These are phyloP conservation scores for Capniomyces stellatus DNA, from an alignment of 371 early-diverging fungal genomes.

Conservation along the genomic window DNA sequence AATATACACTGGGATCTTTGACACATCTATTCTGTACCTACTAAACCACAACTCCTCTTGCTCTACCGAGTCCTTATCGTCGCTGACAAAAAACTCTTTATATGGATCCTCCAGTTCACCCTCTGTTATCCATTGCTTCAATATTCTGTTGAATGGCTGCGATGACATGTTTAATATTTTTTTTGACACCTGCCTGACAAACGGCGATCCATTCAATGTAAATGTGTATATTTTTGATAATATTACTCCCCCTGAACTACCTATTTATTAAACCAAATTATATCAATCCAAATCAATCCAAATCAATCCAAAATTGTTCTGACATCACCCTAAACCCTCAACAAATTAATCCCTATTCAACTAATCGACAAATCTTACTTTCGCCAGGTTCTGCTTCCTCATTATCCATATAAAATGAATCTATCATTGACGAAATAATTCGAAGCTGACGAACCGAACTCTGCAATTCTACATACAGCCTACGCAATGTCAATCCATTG, in stretches of 20 bases:
- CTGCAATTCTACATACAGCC: slow-evolving; percentile 73
- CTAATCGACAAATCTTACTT: no score
- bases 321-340: no score
- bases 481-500: slow-evolving; percentile 47
- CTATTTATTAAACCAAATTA: slow-evolving; percentile 28
- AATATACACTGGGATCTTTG: slow-evolving; percentile 76
- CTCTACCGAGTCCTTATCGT: slow-evolving; percentile 4
- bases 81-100: slow-evolving; percentile 71
- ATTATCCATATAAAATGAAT: slow-evolving; percentile 8
- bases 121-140: slow-evolving; percentile 84
- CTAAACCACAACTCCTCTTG: slow-evolving; percentile 38
- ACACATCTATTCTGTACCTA: slow-evolving; percentile 48
- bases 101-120: slow-evolving; percentile 90
- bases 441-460: slow-evolving; percentile 56
- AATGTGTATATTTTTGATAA: slow-evolving; percentile 61
- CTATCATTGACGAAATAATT: slow-evolving; percentile 45
- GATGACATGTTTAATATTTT: slow-evolving; percentile 62
- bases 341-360: no score
- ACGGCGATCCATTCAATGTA: slow-evolving; percentile 78
- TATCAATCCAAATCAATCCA: no score
- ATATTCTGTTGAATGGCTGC: slow-evolving; percentile 71
- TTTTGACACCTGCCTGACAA: slow-evolving; percentile 55
- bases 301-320: no score
- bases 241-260: slow-evolving; percentile 56
- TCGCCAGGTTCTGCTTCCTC: not conserved